Conservation (phyloP, 2,329 filamentous ascomycete species). For the Chaetomiaceae sp. region DNA sequence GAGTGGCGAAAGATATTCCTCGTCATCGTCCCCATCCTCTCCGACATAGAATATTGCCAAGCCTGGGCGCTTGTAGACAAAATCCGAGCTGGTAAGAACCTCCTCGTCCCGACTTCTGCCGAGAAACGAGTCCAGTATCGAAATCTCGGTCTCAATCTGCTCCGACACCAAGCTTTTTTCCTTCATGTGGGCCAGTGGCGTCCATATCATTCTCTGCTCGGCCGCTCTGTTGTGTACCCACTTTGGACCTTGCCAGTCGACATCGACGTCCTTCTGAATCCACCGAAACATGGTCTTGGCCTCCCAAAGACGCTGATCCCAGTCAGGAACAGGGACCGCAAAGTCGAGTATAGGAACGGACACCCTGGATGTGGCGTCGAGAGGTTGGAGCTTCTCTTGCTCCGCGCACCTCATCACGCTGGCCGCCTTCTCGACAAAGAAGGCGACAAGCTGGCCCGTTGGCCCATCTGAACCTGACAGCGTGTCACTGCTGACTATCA, state of each 20-base stretch:
- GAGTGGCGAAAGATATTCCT: slow-evolving; percentile 14
- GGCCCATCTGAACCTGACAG: slow-evolving; percentile 9
- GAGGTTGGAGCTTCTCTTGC: slow-evolving; percentile 26
- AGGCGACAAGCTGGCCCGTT: slow-evolving; percentile 15
- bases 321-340: slow-evolving; percentile 22
- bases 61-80: slow-evolving; percentile 19
- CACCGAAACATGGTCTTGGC: slow-evolving; percentile 20
- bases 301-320: slow-evolving; percentile 19
- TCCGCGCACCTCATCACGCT: slow-evolving; percentile 21
- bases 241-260: slow-evolving; percentile 19
- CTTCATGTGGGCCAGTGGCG: slow-evolving; percentile 21
- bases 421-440: slow-evolving; percentile 16
- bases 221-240: slow-evolving; percentile 22
- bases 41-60: slow-evolving; percentile 17
- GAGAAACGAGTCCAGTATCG: slow-evolving; percentile 17
- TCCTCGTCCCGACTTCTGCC: not conserved
- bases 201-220: slow-evolving; percentile 26
- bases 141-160: slow-evolving; percentile 16
- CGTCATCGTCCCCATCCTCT: slow-evolving; percentile 20
- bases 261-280: slow-evolving; percentile 16
- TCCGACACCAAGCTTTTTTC: slow-evolving; percentile 16
- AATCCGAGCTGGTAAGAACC: slow-evolving; percentile 21
- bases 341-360: slow-evolving; percentile 28
- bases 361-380: slow-evolving; percentile 25
- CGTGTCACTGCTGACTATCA: slow-evolving; percentile 16